Percentiles rank a stretch among this genome's conserved stretches.
phyloP scores from a whole-genome alignment of 139 green algal species.

The Chlorella sorokiniana region DNA sequence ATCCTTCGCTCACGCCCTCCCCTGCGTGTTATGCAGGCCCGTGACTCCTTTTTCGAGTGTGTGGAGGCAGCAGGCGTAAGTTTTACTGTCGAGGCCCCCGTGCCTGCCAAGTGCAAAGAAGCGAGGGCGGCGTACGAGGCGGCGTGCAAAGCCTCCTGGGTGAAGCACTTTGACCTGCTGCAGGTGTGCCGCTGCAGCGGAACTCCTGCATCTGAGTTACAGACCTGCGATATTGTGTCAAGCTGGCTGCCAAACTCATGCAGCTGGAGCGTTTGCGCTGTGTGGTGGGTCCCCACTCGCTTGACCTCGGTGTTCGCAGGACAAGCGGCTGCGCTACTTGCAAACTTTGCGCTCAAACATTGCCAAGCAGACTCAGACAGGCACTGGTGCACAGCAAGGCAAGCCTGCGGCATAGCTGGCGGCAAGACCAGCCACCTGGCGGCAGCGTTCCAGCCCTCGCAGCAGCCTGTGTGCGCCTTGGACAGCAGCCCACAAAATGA shows the following conservation, averaged over 20 bases:
- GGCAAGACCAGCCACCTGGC: neutral
- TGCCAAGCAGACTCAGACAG: slow-evolving; percentile 30
- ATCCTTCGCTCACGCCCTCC: neutral
- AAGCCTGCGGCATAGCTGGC: slow-evolving; percentile 10
- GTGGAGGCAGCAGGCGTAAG: slow-evolving; percentile 46
- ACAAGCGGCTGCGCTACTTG: slow-evolving; percentile 50
- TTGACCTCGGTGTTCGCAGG: slow-evolving; percentile 17
- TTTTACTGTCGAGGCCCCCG: slow-evolving; percentile 33
- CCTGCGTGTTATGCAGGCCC: slow-evolving; percentile 44
- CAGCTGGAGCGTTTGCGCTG: neutral
- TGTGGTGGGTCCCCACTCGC: neutral
- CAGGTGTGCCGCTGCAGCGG: too few relatives aligned
- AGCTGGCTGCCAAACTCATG: neutral
- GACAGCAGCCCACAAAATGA: neutral
- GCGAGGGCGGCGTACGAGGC: slow-evolving; percentile 60
- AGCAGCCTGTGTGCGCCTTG: neutral
- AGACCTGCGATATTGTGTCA: neutral
- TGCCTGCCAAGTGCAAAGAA: slow-evolving; percentile 56
- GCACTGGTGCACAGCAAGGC: slow-evolving; percentile 47
- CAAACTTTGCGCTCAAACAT: slow-evolving; percentile 60
- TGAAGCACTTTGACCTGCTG: slow-evolving; percentile 79
- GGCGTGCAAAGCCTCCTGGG: slow-evolving; percentile 71
- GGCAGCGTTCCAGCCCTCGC: neutral
- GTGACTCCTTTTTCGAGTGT: slow-evolving; percentile 72
- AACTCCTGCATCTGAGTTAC: too few relatives aligned